Evolutionary conservation across 345 rosid species (phyloP).

Genomic region (Acer saccharum): DNA sequence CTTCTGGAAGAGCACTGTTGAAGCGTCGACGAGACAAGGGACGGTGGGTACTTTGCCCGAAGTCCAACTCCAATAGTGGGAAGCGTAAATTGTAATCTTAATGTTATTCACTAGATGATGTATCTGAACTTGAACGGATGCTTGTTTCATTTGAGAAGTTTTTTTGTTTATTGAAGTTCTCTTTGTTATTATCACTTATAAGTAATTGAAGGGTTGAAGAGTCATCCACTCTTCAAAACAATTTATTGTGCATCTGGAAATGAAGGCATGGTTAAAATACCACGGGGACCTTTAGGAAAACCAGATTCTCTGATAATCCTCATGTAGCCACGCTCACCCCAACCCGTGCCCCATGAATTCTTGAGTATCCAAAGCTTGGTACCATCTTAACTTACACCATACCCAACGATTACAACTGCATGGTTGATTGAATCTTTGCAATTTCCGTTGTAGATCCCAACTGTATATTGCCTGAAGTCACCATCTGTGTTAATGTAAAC

Average conservation of each 20-base stretch:
- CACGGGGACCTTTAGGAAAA: conserved; percentile 41
- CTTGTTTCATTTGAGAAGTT: conserved; percentile 3
- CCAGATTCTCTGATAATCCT: conserved; percentile 43
- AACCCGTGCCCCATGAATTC: not conserved
- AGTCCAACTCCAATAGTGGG: conserved; percentile 84
- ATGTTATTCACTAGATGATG: conserved; percentile 12
- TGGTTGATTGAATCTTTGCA: conserved; percentile 15
- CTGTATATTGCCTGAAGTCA: too few species aligned
- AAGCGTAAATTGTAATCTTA: conserved; percentile 34
- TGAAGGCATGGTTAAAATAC: conserved; percentile 41
- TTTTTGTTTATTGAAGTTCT: conserved; percentile 19
- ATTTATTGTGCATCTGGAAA: conserved; percentile 33
- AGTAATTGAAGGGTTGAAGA: too few species aligned
- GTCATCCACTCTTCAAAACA: not conserved
- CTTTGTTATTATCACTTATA: not conserved
- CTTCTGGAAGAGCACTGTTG: conserved; percentile 80
- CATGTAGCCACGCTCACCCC: conserved; percentile 59
- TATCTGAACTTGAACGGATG: conserved; percentile 11
- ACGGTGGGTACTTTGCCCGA: conserved; percentile 82
- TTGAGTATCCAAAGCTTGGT: conserved; percentile 43
- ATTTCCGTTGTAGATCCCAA: too few species aligned
- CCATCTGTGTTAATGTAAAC: too few species aligned
- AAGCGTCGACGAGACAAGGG: conserved; percentile 96
- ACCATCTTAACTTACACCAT: conserved; percentile 23
- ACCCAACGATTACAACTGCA: conserved; percentile 49